Evolutionary conservation across 2,329 filamentous ascomycete species (phyloP), one percentile per base, ranked within the genome.

Genomic region (Diaporthe vexans): DNA sequence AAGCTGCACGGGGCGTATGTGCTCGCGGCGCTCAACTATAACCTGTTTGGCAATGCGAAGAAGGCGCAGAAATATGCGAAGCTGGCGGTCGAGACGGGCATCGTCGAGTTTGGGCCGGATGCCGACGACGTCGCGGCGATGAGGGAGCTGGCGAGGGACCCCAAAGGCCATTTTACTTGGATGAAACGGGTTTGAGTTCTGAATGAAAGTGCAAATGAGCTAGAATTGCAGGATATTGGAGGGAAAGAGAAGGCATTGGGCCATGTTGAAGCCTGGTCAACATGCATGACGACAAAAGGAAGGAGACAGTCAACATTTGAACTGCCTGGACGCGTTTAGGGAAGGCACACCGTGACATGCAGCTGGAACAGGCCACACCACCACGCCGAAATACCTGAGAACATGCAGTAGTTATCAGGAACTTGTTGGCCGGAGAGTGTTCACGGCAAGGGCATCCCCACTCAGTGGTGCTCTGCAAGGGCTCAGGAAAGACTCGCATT

Each of bases 1-100:
- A 84, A 84, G 69, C 74, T 83, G 70, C 82, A 84, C 35, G 75
- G 80, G 4, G 79, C 82, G 24, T 84, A 83, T 75, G 82, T 82
- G 1, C 81, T 81, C 73, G 80, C 81, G 9, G 82, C 83, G 13
- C 51, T 84, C 56, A 80, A 81, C 4, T 82, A 80, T 54, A 83
- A 80, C 77, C 78, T 82, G 9, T 79, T 81, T 29, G 76, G 76
- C 3, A 59, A 75, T 21, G 65, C 46, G 78, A 81, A 4, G 68
- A 79, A 33, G 51, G 81, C 82, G 6, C 59, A 74, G 1, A 71
- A 76, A 33, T 83, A 80, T 77, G 82, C 82, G 4, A 26, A 59
- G 37, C 71, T 78, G 61, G 83, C 82, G 5, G 74, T 76, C 13
- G 78, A 81, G 61, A 76, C 78, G 19, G 77, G 82, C 7, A 61